Conservation (phyloP, 257 asterid species). For the Scutellaria galericulata region DNA sequence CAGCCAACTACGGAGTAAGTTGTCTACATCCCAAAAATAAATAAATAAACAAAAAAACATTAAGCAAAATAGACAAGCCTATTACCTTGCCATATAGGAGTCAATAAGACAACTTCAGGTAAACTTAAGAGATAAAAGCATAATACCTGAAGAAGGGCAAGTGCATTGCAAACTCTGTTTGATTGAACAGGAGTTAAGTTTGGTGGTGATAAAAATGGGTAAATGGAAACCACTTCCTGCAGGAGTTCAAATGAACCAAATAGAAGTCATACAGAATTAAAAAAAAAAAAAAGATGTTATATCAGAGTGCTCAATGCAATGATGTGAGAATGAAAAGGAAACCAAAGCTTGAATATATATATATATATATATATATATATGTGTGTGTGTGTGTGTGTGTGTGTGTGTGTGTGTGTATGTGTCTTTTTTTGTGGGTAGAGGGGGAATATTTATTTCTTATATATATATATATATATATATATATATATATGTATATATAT, state of each 20-base stretch:
- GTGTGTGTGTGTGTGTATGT: too few relatives aligned
- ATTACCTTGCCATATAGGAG: neutral
- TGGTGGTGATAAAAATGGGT: conserved; percentile 85
- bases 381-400: too few relatives aligned
- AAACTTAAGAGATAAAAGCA: neutral
- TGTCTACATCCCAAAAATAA: neutral
- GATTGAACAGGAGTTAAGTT: conserved; percentile 76
- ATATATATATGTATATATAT: too few relatives aligned
- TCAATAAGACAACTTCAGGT: neutral
- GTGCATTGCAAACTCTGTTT: conserved; percentile 85
- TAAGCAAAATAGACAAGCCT: neutral
- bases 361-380: too few relatives aligned
- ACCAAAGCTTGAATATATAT: neutral
- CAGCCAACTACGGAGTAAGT: neutral
- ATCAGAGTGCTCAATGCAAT: conserved; percentile 3
- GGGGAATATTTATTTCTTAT: too few relatives aligned
- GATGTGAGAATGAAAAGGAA: conserved; percentile 5
- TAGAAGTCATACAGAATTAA: neutral
- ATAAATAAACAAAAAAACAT: neutral
- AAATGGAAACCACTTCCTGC: conserved; percentile 90
- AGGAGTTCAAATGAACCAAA: conserved; percentile 22
- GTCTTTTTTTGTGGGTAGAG: too few relatives aligned
- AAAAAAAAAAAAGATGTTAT: neutral
- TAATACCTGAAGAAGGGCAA: conserved; percentile 86
- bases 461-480: too few relatives aligned